These are phyloP conservation scores for Pseudoperonospora humuli DNA, from an alignment of 352 stramenopile species.

Conservation along the genomic window DNA sequence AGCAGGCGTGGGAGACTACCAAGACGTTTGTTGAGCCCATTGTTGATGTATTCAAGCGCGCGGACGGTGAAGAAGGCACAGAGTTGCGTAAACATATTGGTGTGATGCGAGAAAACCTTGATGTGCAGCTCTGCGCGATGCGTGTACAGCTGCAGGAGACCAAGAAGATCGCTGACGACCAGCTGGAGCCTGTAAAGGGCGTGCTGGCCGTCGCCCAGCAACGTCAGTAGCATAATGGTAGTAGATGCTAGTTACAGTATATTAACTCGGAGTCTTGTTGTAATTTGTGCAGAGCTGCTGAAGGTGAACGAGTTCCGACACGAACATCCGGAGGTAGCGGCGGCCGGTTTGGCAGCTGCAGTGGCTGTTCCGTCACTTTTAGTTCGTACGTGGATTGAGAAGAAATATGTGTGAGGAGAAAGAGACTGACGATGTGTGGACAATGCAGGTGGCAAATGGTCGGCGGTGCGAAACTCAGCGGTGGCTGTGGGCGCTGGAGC, in stretches of 20 bases:
- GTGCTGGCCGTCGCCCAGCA: conserved; percentile 33
- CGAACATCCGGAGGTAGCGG: conserved; percentile 55
- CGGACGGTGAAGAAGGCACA: conserved; percentile 53
- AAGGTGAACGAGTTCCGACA: conserved; percentile 73
- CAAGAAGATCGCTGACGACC: conserved; percentile 44
- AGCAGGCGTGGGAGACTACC: conserved; percentile 34
- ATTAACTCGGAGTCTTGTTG: background rate
- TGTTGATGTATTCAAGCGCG: conserved; percentile 57
- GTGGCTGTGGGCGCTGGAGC: conserved; percentile 51
- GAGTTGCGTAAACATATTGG: conserved; percentile 54
- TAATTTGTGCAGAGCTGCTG: conserved; percentile 39
- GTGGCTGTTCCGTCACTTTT: conserved; percentile 61
- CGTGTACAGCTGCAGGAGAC: conserved; percentile 45
- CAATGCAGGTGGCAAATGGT: conserved; percentile 49
- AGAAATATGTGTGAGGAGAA: background rate
- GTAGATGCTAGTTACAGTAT: background rate
- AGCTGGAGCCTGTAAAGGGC: conserved; percentile 54
- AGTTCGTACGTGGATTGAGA: conserved; percentile 40
- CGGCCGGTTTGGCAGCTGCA: conserved; percentile 42
- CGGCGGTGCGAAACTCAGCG: conserved; percentile 52
- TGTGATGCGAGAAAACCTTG: conserved; percentile 36
- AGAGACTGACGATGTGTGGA: background rate
- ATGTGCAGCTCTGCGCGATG: conserved; percentile 52
- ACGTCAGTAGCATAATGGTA: conserved; percentile 23
- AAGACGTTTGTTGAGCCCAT: conserved; percentile 39